Evolutionary conservation across 1,284 basidiomycete species (phyloP), one percentile per base, ranked within the genome.

Genomic region (Termitomyces sp.): DNA sequence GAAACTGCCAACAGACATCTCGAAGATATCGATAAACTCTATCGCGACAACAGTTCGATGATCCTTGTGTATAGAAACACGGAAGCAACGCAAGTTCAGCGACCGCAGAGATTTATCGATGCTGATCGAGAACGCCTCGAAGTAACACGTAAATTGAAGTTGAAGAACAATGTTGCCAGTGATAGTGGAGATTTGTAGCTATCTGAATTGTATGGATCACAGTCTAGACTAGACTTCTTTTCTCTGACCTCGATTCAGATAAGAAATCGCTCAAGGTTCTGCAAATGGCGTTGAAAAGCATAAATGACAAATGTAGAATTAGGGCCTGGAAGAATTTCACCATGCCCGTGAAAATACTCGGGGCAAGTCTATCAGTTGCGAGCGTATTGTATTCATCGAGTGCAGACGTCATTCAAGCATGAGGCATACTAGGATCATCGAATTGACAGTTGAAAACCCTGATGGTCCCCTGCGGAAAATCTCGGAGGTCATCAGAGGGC

Each of bases 1-100:
- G 76, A 78, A 61, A 77, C 76, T 1, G 69, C 76, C 1, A 78
- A 78, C 56, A 63, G 76, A 30, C 72, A 76, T 56, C 61, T 77
- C 13, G 76, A 78, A 58, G 76, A 78, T 56, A 75, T 78, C n/a
- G 75, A 78, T 61, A 69, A 62, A 40, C 62, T 78, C 12, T 78
- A 78, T 57, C 69, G 71, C 17, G 76, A 77, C 53, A 71, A 74
- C 55, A 67, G 62, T 45, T 67, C 64, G 6, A 70, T 74, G 70
- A 59, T 75, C 8, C 65, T 73, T 17, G 75, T 78, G 4, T 69
- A 67, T 58, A 60, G 63, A 44, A 73, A 73, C 53, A 68, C 71
- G 58, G 76, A 76, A 47, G 75, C 71, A 5, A 73, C 67, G 5
- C 69, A 73, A 57, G 68, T 75, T 13, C 63, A 70, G 54, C 60